Conservation (phyloP, 345 rosid species). For the Turritis glabra region DNA sequence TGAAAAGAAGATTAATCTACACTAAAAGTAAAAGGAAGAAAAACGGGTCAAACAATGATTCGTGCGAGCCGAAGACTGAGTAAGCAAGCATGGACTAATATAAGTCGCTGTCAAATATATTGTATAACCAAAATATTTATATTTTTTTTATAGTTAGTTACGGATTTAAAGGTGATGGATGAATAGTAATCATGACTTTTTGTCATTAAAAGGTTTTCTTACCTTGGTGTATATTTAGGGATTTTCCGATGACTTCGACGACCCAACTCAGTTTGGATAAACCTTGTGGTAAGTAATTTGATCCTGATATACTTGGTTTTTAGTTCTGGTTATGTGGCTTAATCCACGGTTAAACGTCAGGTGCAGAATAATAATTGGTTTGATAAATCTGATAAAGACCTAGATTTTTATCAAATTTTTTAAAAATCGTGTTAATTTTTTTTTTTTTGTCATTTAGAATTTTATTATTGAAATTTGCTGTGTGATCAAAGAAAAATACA, state of each 20-base stretch:
- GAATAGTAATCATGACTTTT: not conserved
- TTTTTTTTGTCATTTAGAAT: too few relatives aligned
- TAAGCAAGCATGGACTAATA: not conserved
- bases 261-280: not conserved
- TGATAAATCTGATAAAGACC: not conserved
- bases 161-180: not conserved
- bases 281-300: not conserved
- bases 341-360: not conserved
- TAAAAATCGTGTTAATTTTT: too few relatives aligned
- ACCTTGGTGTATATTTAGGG: not conserved
- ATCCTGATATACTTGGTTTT: too few relatives aligned
- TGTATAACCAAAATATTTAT: not conserved
- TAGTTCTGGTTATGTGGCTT: not conserved
- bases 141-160: not conserved
- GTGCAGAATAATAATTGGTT: not conserved
- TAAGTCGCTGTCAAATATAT: not conserved
- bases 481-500: too few relatives aligned
- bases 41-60: constrained; percentile 20
- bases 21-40: constrained; percentile 16
- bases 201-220: not conserved
- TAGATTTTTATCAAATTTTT: not conserved
- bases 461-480: too few relatives aligned
- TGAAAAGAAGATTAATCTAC: not conserved
- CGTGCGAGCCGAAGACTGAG: not conserved
- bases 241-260: not conserved